Base-by-base conservation (phyloP, 2,329 filamentous ascomycete genomes). In the Thermoascus crustaceus region DNA sequence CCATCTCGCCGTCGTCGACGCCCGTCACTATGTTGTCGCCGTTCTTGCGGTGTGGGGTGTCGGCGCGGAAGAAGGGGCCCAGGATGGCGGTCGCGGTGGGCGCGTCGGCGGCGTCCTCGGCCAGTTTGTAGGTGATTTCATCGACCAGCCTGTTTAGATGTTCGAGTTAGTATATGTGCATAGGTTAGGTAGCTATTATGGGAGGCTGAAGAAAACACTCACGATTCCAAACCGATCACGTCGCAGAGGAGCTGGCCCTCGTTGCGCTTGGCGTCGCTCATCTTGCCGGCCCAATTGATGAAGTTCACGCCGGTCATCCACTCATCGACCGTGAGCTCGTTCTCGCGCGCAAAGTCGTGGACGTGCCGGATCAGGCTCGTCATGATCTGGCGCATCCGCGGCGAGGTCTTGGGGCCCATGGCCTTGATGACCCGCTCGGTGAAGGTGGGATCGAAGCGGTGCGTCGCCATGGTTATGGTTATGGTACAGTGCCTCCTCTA, bases 51-150 rank as follows among this genome's bases (percentile, higher is more conserved):
- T 73, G 63, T 4, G 85, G 85, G 0, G 85, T 77, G 47, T 87
- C 73, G 27, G 76, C 71, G 4, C 84, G 74, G 75, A 84, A 93
- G 65, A 94, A 94, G 1, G 86, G 86, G 0, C 86, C 86, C 0
- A 94, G 73, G 45, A 94, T 86, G 25, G 85, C 78, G 3, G 82
- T 83, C 2, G 83, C 75, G 4, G 85, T 91, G 7, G 78, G 69
- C 1, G 67, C 68, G 24, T 72, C 69, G 9, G 64, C 52, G 9
- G 66, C 64, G 35, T 70, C 64, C 32, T 72, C 71, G 19, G 73
- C 71, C 33, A 74, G 67, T 41, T 76, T 78, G 63, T 78, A 82
- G 37, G 82, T 85, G 52, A 91, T 89, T 56, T 89, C 83, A 57
- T 89, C 85, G 30, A 88, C 82, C 3, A 84, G 73, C 4, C 64